phyloP scores from a whole-genome alignment of 805 yeast species.

The Saccharomycopsis javanensis region DNA sequence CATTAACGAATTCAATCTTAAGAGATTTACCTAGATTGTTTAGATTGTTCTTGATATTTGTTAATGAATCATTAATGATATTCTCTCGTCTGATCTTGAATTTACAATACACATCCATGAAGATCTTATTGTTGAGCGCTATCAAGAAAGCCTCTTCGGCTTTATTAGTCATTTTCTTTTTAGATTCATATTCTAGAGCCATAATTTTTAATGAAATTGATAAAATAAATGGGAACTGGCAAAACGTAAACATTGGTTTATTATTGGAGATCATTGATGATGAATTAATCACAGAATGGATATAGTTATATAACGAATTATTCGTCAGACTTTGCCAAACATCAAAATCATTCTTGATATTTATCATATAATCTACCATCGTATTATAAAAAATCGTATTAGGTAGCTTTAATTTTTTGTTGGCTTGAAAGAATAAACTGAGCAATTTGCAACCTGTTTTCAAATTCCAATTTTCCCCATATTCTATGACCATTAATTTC shows the following conservation, averaged over 20 bases:
- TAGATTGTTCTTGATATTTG: slow-evolving; percentile 44
- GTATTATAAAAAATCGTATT: slow-evolving; percentile 60
- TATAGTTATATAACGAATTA: slow-evolving; percentile 20
- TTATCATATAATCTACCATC: slow-evolving; percentile 62
- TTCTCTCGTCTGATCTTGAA: slow-evolving; percentile 58
- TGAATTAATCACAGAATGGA: slow-evolving; percentile 12
- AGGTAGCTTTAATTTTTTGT: slow-evolving; percentile 27
- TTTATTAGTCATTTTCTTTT: slow-evolving; percentile 69
- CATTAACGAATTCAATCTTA: slow-evolving; percentile 71
- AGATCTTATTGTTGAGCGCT: slow-evolving; percentile 53
- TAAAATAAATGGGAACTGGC: slow-evolving; percentile 76
- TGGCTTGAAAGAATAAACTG: slow-evolving; percentile 44
- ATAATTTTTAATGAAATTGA: slow-evolving; percentile 76
- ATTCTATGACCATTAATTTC: slow-evolving; percentile 41
- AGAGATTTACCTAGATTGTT: slow-evolving; percentile 63
- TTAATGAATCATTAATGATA: slow-evolving; percentile 67
- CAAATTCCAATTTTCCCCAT: slow-evolving; percentile 78
- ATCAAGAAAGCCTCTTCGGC: slow-evolving; percentile 84
- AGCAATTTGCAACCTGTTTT: slow-evolving; percentile 54
- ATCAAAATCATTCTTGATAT: slow-evolving; percentile 71
- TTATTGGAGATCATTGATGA: slow-evolving; percentile 4
- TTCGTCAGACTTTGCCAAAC: slow-evolving; percentile 54
- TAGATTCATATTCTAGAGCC: slow-evolving; percentile 73
- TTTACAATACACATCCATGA: slow-evolving; percentile 58
- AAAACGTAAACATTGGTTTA: slow-evolving; percentile 42